These are phyloP conservation scores for Starmera amethionina DNA, from an alignment of 805 yeast species.

Conservation along the genomic window DNA sequence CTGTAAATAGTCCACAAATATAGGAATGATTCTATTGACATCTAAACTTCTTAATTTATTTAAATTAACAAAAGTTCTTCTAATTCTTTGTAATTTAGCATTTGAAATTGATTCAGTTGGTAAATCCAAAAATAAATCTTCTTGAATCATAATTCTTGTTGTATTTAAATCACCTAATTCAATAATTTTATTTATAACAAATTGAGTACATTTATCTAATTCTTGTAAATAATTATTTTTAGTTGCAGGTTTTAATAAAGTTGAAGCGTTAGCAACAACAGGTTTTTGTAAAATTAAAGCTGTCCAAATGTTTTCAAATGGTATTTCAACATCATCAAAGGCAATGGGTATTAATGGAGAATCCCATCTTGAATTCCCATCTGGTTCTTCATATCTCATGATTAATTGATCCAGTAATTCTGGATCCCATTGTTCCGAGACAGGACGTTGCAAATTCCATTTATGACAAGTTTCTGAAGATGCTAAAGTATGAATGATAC, in stretches of 20 bases:
- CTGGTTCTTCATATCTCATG: conserved; percentile 92
- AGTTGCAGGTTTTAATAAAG: conserved; percentile 71
- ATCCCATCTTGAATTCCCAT: conserved; percentile 83
- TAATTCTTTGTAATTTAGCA: conserved; percentile 73
- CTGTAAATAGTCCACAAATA: conserved; percentile 73
- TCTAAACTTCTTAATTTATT: conserved; percentile 75
- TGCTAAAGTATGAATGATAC: conserved; percentile 71
- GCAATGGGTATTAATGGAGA: conserved; percentile 74
- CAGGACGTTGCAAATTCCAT: conserved; percentile 40
- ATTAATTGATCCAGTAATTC: conserved; percentile 56
- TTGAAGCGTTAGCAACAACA: conserved; percentile 76
- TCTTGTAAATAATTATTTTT: conserved; percentile 69
- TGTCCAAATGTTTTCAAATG: conserved; percentile 60
- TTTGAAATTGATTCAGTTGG: conserved; percentile 55
- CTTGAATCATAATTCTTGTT: conserved; percentile 29
- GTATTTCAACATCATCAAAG: conserved; percentile 41
- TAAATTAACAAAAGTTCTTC: conserved; percentile 75
- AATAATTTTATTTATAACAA: conserved; percentile 50
- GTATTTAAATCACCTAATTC: conserved; percentile 48
- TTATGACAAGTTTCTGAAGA: conserved; percentile 51
- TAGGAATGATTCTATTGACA: conserved; percentile 49
- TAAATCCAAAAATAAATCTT: conserved; percentile 40
- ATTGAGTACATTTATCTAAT: conserved; percentile 62
- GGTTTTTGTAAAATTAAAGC: conserved; percentile 43
- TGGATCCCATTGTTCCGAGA: conserved; percentile 46